phyloP scores from a whole-genome alignment of 2,329 filamentous ascomycete species.

The Trichophyton schoenleinii region DNA sequence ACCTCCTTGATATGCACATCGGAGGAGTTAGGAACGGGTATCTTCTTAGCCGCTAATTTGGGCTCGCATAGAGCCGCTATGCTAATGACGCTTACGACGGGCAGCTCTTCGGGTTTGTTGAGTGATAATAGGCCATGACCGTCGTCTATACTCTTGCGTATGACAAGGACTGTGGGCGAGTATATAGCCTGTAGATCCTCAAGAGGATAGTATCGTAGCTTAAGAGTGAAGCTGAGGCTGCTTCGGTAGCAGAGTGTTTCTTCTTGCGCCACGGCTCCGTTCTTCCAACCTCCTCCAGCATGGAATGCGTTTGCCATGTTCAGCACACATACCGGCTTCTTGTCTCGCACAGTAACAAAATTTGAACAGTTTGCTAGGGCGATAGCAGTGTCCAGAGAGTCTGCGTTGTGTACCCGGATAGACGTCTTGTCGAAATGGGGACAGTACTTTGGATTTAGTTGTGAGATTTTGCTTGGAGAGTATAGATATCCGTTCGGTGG shows the following conservation, averaged over 20 bases:
- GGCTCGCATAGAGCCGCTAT: slow-evolving; percentile 45
- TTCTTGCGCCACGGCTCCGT: slow-evolving; percentile 53
- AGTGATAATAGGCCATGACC: slow-evolving; percentile 38
- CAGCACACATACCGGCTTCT: slow-evolving; percentile 43
- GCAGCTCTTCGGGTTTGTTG: slow-evolving; percentile 26
- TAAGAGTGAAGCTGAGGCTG: slow-evolving; percentile 30
- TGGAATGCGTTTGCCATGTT: slow-evolving; percentile 51
- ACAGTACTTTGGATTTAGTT: slow-evolving; percentile 32
- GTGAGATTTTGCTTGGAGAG: slow-evolving; percentile 26
- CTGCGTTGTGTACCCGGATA: slow-evolving; percentile 44
- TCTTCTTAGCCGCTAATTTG: slow-evolving; percentile 12
- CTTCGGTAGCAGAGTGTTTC: slow-evolving; percentile 56
- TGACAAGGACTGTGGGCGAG: slow-evolving; percentile 47
- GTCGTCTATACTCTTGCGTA: slow-evolving; percentile 39
- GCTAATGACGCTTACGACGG: slow-evolving; percentile 48
- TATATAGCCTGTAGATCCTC: slow-evolving; percentile 43
- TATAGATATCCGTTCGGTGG: slow-evolving; percentile 30
- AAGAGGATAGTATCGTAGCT: slow-evolving; percentile 42
- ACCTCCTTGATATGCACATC: background rate
- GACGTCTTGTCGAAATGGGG: slow-evolving; percentile 27
- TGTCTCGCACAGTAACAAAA: slow-evolving; percentile 18
- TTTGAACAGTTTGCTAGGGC: slow-evolving; percentile 19
- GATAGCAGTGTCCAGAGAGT: slow-evolving; percentile 47
- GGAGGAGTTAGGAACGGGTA: slow-evolving; percentile 10
- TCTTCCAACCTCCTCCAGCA: slow-evolving; percentile 53